Base-by-base conservation (phyloP, 352 stramenopile genomes). In the Globisporangium carolinianum region DNA sequence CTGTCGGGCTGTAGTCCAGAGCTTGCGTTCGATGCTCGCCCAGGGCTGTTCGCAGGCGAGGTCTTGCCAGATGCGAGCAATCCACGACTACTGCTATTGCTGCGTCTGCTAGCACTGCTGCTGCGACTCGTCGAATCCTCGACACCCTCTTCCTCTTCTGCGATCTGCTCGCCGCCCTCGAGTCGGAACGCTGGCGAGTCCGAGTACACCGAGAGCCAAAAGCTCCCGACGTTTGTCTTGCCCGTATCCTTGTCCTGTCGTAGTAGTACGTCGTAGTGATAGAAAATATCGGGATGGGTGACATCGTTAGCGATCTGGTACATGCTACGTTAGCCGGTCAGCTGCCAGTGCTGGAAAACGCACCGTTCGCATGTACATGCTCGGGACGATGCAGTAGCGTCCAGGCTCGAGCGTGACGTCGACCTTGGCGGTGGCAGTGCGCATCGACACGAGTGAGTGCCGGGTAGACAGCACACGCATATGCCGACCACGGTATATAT, bases 311-410 rank as follows among this genome's bases (percentile, higher is more conserved):
- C 48, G 15, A 32, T 32, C 24, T 3, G 24, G 24, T 32, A 3
- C 24, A 32, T 32, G 24, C 24, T 32, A 32, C 24, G 24, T 32
- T 32, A 32, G 24, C 24, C 24, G 1, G 24, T 32, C 24, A 32
- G 24, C 24, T 32, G 24, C 24, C 24, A 32, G 24, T 32, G 24
- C 24, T 32, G 1, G 1, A 46, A 39, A 15, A 67, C 69, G 6
- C 73, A 94, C 84, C 67, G 76, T 89, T 57, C 83, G 73, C 79
- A 91, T 91, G 58, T 91, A 94, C 83, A 94, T 89, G 62, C 85
- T 94, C 0, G 85, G 80, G 37, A 94, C 71, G 48, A 94, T 87
- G 47, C 85, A 93, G 24, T 94, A 94, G 46, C 62, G 71, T 1
- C 85, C 85, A 51, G 83, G 69, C 47, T 91, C 79, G 62, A 94